Evolutionary conservation across 495 filamentous ascomycete genomes (phyloP), one percentile per base, ranked within the genome.

Genomic region (Aspergillus bertholletiae): DNA sequence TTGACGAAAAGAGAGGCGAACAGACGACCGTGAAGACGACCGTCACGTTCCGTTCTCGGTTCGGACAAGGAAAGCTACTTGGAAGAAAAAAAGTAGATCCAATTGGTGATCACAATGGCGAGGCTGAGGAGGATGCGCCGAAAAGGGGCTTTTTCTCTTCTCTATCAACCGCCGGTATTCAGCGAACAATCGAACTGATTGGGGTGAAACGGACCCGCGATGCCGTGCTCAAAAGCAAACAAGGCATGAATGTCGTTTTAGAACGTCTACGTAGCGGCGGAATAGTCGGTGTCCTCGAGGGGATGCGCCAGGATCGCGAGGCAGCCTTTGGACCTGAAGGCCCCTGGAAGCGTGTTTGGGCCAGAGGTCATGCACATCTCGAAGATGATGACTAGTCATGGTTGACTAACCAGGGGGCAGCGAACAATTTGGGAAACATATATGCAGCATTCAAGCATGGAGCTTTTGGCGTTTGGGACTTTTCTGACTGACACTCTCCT

Each of bases 221-320:
- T 54, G 89, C 91, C 37, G 76, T 97, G 51, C 76, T 87, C 51
- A 95, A 92, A 65, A 92, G 89, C 66, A 90, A 92, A 60, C 86
- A 97, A 65, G 94, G 95, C 17, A 97, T 99, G 94, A 88, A 87
- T 51, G 84, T 97, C 40, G 93, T 99, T 15, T 77, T 99, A 22
- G 89, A 95, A 69, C 81, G 94, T 32, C 66, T 97, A 57, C 82
- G 94, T 51, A 76, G 79, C 49, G 89, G 92, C 12, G 89, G 96
- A 11, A 83, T 97, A 35, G 88, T 92, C 23, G 89, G 83, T 18
- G 88, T 97, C 17, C 71, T 94, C 39, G 93, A 96, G 67, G 88
- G 89, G 24, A 88, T 93, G 84, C 79, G 88, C 51, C 73, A 79
- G 60, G 89, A 94, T 63, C 73, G 83, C 17, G 83, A 84, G 54